Conservation (phyloP, 176 grass and related monocot species). For the Oryza punctata region DNA sequence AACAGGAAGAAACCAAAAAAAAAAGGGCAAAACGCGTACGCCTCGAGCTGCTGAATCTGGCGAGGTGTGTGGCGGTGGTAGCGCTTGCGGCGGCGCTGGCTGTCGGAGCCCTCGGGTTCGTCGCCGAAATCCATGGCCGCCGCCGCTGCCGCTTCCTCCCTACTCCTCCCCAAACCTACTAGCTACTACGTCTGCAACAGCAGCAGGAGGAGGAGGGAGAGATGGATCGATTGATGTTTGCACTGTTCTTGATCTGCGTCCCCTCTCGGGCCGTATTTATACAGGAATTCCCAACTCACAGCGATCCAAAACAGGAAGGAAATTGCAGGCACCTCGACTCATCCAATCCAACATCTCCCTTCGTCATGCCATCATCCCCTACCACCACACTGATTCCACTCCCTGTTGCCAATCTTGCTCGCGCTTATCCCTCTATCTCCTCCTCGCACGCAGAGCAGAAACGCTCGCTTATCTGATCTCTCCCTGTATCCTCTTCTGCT, state of each 20-base stretch:
- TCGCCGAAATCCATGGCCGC: slow-evolving; percentile 86
- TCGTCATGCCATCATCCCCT: no score
- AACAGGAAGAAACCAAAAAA: background rate
- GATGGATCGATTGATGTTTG: slow-evolving; percentile 1
- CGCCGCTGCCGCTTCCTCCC: background rate
- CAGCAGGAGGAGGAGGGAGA: background rate
- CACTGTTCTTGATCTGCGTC: background rate
- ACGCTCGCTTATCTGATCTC: slow-evolving; percentile 1
- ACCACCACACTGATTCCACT: background rate
- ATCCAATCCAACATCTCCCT: background rate
- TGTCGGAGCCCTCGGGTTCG: slow-evolving; percentile 68
- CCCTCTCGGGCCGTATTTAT: slow-evolving; percentile 19
- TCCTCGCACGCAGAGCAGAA: slow-evolving; percentile 2
- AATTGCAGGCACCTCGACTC: background rate
- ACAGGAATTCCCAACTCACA: background rate
- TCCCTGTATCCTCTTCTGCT: no score
- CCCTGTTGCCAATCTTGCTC: slow-evolving; percentile 30
- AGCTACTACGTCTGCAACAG: background rate
- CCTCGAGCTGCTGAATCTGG: slow-evolving; percentile 98
- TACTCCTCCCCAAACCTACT: background rate
- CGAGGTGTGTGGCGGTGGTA: slow-evolving; percentile 98
- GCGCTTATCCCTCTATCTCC: slow-evolving; percentile 8
- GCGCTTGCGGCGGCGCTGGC: slow-evolving; percentile 68
- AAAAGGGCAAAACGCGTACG: slow-evolving; percentile 40
- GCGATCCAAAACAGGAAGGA: background rate